Conservation (phyloP, 352 stramenopile genomes). For the Aphanomyces invadans region DNA sequence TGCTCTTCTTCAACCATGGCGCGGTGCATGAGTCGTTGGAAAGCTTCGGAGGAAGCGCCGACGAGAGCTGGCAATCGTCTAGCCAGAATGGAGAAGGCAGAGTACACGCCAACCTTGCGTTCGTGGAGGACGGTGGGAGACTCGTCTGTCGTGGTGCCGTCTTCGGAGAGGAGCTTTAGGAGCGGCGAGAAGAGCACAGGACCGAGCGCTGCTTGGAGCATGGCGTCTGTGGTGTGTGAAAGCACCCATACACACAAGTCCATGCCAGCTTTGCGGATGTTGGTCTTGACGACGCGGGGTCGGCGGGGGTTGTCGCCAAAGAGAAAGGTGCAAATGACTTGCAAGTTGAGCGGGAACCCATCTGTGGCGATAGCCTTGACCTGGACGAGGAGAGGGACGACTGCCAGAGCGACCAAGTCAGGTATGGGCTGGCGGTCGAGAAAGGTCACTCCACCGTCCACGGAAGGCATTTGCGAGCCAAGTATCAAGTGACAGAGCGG, state of each 20-base stretch:
- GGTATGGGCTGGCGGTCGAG: slow-evolving; percentile 42
- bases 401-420: slow-evolving; percentile 53
- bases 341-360: slow-evolving; percentile 51
- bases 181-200: slow-evolving; percentile 65
- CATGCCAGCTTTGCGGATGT: slow-evolving; percentile 55
- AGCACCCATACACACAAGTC: slow-evolving; percentile 56
- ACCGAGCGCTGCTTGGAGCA: slow-evolving; percentile 46
- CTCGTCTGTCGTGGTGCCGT: slow-evolving; percentile 38
- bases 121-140: slow-evolving; percentile 33
- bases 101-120: slow-evolving; percentile 39
- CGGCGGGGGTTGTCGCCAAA: slow-evolving; percentile 47
- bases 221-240: slow-evolving; percentile 34
- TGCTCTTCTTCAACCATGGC: slow-evolving; percentile 17
- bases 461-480: slow-evolving; percentile 36
- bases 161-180: slow-evolving; percentile 51
- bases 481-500: slow-evolving; percentile 49
- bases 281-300: slow-evolving; percentile 42
- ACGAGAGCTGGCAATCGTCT: slow-evolving; percentile 36
- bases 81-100: slow-evolving; percentile 42
- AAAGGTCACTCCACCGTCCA: slow-evolving; percentile 36
- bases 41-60: slow-evolving; percentile 47
- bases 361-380: slow-evolving; percentile 48
- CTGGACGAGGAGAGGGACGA: slow-evolving; percentile 36
- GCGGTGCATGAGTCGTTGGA: slow-evolving; percentile 47
- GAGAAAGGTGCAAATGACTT: slow-evolving; percentile 70